Evolutionary conservation across 2,329 filamentous ascomycete genomes (phyloP), one percentile per base, ranked within the genome.

Genomic region (Lasiodiplodia sp.): DNA sequence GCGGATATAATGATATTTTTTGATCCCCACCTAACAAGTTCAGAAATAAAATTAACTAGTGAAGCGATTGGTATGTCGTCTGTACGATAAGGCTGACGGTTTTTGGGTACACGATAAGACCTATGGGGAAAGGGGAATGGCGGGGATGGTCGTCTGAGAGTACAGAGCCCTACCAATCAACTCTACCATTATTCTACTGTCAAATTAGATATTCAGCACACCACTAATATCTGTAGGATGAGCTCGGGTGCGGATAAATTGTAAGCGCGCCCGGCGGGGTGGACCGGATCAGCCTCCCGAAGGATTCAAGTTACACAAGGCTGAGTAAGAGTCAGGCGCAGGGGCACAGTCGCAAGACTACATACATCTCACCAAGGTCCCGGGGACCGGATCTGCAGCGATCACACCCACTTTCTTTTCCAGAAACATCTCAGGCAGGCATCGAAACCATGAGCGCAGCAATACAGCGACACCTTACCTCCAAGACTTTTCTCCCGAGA

Each of bases 321-420:
- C 55, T 58, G 55, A 58, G 55, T 58, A 34, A 58, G 55, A 58
- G 14, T 21, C 7, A 4, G 44, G 44, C 44, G n/a, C n/a, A 21
- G 44, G 18, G 44, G 44, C 44, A n/a, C 44, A 47, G 44, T 16
- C 44, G 10, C 12, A 21, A 47, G 44, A 47, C 18, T 21, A 47
- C n/a, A 8, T 47, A 18, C n/a, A 47, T 21, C 44, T 47, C 44
- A 47, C 44, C 10, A 18, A 21, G 7, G 10, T 8, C 44, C 10
- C 18, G 6, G 2, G 7, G 10, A 44, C 5, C n/a, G 4, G 3
- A 6, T 11, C 7, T 8, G n/a, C 44, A 47, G 44, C 44, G 10
- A 47, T n/a, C n/a, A 8, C 2, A 10, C 6, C 6, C 44, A 47
- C 44, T 8, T 47, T 14, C 44, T 8, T 47, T 14, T 8, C 18